phyloP scores from a whole-genome alignment of 2,329 filamentous ascomycete species.

The Leptoxyphium fumago region DNA sequence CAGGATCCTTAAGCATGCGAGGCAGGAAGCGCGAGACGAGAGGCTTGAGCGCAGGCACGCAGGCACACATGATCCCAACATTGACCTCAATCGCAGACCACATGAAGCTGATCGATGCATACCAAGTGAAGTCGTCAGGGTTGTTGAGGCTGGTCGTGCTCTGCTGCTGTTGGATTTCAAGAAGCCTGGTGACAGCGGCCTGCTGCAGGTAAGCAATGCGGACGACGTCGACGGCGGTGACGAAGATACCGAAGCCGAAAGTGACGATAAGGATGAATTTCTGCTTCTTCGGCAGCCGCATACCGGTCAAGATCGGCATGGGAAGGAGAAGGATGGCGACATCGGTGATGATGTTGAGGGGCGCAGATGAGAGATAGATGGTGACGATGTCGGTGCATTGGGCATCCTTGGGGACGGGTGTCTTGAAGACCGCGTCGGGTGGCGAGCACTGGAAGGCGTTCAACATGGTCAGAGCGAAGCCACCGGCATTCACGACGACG shows the following conservation, averaged over 20 bases:
- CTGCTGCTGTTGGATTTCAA: constrained; percentile 21
- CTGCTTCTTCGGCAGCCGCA: constrained; percentile 71
- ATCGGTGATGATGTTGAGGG: constrained; percentile 85
- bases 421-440: constrained; percentile 51
- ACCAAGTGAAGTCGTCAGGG: constrained; percentile 44
- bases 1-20: constrained; percentile 37
- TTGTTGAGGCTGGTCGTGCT: constrained; percentile 22
- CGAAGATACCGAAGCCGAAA: constrained; percentile 76
- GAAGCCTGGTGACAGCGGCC: constrained; percentile 39
- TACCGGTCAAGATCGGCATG: constrained; percentile 73
- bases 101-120: constrained; percentile 75
- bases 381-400: constrained; percentile 48
- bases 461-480: constrained; percentile 65
- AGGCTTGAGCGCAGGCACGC: constrained; percentile 84
- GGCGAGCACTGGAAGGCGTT: constrained; percentile 80
- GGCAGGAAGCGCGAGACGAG: constrained; percentile 52
- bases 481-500: constrained; percentile 62
- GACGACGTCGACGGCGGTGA: constrained; percentile 75
- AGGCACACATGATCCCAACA: constrained; percentile 76
- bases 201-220: constrained; percentile 80
- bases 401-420: constrained; percentile 29
- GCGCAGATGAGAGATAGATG: constrained; percentile 58
- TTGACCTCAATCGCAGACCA: constrained; percentile 92
- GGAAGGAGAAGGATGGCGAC: constrained; percentile 75
- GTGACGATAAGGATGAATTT: constrained; percentile 78